Percentiles rank a stretch among this genome's conserved stretches.
These are phyloP conservation scores for Lineolata rhizophorae DNA, from an alignment of 495 filamentous ascomycete genomes.

Conservation along the genomic window DNA sequence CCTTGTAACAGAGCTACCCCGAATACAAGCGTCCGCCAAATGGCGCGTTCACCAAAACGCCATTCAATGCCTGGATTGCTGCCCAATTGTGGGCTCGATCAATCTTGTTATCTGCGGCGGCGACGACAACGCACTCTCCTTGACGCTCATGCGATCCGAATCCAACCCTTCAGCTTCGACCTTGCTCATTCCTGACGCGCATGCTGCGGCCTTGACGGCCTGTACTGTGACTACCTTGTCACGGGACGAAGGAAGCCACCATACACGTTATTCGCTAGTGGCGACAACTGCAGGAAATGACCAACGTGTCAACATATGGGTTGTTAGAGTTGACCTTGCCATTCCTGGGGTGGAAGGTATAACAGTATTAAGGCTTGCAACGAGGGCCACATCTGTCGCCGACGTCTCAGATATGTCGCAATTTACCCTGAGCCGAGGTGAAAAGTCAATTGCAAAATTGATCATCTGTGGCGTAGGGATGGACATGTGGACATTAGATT, in stretches of 20 bases:
- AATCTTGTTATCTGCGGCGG: slow-evolving; percentile 50
- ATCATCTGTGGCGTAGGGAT: slow-evolving; percentile 34
- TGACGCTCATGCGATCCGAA: slow-evolving; percentile 22
- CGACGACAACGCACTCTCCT: slow-evolving; percentile 57
- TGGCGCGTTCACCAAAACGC: slow-evolving; percentile 49
- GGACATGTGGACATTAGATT: slow-evolving; percentile 21
- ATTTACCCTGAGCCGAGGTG: slow-evolving; percentile 11
- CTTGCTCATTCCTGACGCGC: slow-evolving; percentile 43
- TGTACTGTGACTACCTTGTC: slow-evolving; percentile 26
- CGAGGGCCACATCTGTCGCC: slow-evolving; percentile 40
- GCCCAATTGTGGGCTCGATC: slow-evolving; percentile 9
- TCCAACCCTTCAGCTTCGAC: slow-evolving; percentile 11
- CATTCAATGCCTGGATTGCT: slow-evolving; percentile 23
- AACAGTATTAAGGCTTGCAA: slow-evolving; percentile 19
- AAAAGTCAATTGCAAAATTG: slow-evolving; percentile 10
- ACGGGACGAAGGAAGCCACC: slow-evolving; percentile 14
- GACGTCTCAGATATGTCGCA: slow-evolving; percentile 32
- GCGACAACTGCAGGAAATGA: slow-evolving; percentile 54
- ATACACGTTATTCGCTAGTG: slow-evolving; percentile 4
- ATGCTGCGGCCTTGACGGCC: slow-evolving; percentile 60
- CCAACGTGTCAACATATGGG: slow-evolving; percentile 62
- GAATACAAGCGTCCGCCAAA: neutral
- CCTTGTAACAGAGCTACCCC: neutral
- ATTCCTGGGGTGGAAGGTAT: slow-evolving; percentile 19
- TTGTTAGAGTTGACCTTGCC: slow-evolving; percentile 19